Base-by-base conservation (phyloP, 495 filamentous ascomycete species). In the Cenococcum geophilum region DNA sequence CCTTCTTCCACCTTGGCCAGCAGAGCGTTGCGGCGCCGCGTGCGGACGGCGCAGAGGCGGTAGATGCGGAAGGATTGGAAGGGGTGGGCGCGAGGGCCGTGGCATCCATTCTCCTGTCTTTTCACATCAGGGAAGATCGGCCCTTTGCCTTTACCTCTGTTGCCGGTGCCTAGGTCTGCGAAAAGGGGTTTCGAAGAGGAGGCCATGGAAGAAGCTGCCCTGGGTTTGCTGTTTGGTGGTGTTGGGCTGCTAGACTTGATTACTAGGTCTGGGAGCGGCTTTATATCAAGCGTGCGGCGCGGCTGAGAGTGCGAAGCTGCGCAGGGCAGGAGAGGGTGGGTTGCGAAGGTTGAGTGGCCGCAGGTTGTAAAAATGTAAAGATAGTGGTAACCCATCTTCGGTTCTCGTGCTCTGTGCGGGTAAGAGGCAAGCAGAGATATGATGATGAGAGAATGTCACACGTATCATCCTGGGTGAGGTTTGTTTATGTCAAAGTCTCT, bases 351-450 rank as follows among this genome's bases (percentile, higher is more conserved):
- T n/a, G 65, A 64, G 59, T 75, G 73, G 43, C 73, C 73, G 63
- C 72, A 74, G 47, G 58, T 60, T 0, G 65, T 37, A 60, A 71
- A 74, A 52, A 74, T 69, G 66, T 70, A 71, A 25, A 74, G 69
- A 27, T 65, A 68, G 60, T 73, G 70, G 62, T 67, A 71, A 64
- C 73, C 74, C 73, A 75, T 75, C 4, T 59, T 45, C 4, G 11
- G 18, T 45, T 45, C 18, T 45, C 11, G 14, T 2, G 12, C 4
- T 16, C 4, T 14, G 40, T 4, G 11, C 11, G 18, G 14, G 40
- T 45, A 45, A 45, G 18, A 4, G 40, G 40, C 11, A 45, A 45
- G 40, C 11, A 45, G 27, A 32, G 27, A 45, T 45, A 45, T 45
- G 40, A 14, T 45, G 40, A 10, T 14, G 40, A 45, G 12, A 14